Percentiles rank a stretch among this genome's conserved stretches.
Evolutionary conservation across 2,329 filamentous ascomycete genomes (phyloP).

Genomic region (Pestalotiopsis sp.): DNA sequence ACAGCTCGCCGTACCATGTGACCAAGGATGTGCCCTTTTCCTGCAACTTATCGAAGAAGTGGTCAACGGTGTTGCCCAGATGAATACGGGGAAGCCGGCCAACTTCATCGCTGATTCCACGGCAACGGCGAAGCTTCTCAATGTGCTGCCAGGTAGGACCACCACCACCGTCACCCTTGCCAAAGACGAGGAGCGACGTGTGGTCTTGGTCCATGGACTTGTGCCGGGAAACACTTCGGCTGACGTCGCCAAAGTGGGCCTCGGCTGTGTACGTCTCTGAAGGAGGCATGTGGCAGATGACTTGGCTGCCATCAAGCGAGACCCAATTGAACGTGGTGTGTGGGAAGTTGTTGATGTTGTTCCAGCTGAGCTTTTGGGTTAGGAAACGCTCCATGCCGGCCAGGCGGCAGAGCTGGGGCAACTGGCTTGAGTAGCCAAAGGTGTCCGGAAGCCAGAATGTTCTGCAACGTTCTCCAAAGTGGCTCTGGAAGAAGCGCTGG

Average conservation of each 20-base stretch:
- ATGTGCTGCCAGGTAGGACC: conserved; percentile 92
- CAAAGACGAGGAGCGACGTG: conserved; percentile 88
- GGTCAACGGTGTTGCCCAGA: conserved; percentile 86
- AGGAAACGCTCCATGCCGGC: conserved; percentile 97
- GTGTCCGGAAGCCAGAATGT: conserved; percentile 99
- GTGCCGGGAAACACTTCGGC: conserved; percentile 84
- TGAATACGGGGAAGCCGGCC: conserved; percentile 84
- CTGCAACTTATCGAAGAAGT: conserved; percentile 87
- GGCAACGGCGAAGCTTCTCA: conserved; percentile 90
- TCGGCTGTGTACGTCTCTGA: conserved; percentile 94
- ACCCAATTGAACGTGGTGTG: conserved; percentile 99
- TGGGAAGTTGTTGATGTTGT: conserved; percentile 99
- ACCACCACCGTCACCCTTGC: conserved; percentile 94
- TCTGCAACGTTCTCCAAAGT: conserved; percentile 82
- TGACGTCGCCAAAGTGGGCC: conserved; percentile 93
- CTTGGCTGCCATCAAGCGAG: conserved; percentile 89
- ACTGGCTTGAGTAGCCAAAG: conserved; percentile 93
- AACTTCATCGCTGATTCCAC: conserved; percentile 85
- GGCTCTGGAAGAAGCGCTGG: conserved; percentile 90
- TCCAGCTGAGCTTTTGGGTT: conserved; percentile 99
- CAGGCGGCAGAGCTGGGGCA: conserved; percentile 89
- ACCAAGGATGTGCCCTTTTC: conserved; percentile 77
- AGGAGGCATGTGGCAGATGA: conserved; percentile 96
- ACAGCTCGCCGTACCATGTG: conserved; percentile 97
- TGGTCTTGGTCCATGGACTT: conserved; percentile 94